These are phyloP conservation scores for Podospora fimiseda DNA, from an alignment of 495 filamentous ascomycete species.

Conservation along the genomic window DNA sequence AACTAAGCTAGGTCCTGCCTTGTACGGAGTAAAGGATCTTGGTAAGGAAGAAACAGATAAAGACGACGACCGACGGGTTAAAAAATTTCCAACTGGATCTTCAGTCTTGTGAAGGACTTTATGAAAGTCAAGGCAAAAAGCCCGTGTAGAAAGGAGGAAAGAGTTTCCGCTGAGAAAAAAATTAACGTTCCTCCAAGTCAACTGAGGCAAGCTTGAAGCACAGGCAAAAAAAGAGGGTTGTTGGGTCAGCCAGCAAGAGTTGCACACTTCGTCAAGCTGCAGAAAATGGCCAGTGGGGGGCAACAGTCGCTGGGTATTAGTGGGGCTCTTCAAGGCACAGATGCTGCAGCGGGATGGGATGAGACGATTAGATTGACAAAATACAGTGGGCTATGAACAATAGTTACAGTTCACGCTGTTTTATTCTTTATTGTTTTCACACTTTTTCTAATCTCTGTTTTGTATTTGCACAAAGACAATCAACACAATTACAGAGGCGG, in stretches of 20 bases:
- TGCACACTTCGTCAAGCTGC: not conserved
- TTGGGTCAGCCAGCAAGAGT: not conserved
- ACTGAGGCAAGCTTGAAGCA: not conserved
- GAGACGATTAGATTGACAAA: not conserved
- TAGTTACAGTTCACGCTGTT: not conserved
- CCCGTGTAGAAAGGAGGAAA: no score
- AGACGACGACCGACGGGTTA: not conserved
- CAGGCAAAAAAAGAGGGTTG: not conserved
- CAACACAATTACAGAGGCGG: no score
- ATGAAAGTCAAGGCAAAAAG: no score
- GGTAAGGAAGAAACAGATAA: not conserved
- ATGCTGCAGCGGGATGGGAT: not conserved
- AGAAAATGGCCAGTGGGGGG: not conserved
- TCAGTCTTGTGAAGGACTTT: no score
- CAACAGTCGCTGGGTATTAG: not conserved
- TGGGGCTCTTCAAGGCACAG: not conserved
- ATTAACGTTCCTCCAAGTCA: no score
- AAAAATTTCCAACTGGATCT: no score
- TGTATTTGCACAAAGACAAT: no score
- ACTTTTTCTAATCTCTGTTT: no score
- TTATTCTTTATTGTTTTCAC: no score
- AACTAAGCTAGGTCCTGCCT: not conserved
- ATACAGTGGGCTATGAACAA: no score
- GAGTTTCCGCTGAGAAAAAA: not conserved
- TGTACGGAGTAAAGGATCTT: not conserved